These are phyloP conservation scores for Endotrypanum monterogeii DNA, from an alignment of 208 protist species.

Conservation along the genomic window DNA sequence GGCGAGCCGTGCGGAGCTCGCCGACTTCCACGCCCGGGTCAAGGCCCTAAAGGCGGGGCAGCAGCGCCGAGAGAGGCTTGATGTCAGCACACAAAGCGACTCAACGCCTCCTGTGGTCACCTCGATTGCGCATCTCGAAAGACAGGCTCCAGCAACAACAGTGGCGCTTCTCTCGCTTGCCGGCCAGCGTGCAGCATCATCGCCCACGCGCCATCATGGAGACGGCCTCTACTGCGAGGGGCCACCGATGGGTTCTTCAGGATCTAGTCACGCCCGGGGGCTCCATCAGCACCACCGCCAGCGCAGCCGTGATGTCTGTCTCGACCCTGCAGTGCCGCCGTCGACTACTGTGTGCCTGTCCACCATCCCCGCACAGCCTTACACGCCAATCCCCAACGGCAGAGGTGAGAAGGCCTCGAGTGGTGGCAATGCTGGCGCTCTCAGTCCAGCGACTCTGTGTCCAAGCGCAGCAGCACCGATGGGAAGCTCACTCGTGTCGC, in stretches of 20 bases:
- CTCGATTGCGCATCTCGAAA: neutral
- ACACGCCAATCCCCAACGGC: neutral
- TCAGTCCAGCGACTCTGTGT: neutral
- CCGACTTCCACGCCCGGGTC: conserved; percentile 30
- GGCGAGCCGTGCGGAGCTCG: conserved; percentile 29
- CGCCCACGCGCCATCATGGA: neutral
- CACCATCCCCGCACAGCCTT: neutral
- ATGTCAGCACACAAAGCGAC: neutral
- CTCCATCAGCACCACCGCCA: neutral
- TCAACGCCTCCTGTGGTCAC: neutral
- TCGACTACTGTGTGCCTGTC: neutral
- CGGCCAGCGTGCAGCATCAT: neutral
- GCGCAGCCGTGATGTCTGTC: neutral
- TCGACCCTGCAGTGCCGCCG: neutral
- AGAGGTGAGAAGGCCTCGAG: neutral
- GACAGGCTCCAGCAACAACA: neutral
- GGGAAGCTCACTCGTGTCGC: neutral
- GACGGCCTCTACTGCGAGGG: neutral
- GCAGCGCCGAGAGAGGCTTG: neutral
- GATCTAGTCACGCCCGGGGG: neutral
- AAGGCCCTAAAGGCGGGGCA: conserved; percentile 24
- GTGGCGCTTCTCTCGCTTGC: neutral
- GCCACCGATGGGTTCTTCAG: neutral
- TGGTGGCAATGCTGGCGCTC: conserved; percentile 12
- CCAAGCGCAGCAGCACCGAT: neutral